These are phyloP conservation scores for Clitopilus passeckerianus DNA, from an alignment of 768 basidiomycete species.

Conservation along the genomic window DNA sequence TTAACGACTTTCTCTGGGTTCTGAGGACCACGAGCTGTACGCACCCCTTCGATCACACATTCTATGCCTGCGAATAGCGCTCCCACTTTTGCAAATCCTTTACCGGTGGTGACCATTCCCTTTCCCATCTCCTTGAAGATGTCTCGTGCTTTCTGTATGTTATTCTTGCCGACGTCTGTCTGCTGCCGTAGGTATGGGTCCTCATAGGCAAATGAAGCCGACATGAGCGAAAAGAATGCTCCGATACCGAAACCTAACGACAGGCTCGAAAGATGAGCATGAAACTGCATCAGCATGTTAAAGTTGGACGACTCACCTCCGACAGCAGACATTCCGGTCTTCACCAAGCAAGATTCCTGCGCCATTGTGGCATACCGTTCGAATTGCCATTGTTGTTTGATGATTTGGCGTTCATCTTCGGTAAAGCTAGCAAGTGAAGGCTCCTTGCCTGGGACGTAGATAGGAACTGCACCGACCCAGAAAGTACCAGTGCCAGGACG, in stretches of 20 bases:
- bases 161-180: conserved; percentile 49
- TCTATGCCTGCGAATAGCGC: conserved; percentile 93
- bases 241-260: conserved; percentile 81
- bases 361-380: conserved; percentile 63
- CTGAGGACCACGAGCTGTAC: conserved; percentile 24
- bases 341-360: conserved; percentile 84
- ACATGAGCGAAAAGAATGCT: conserved; percentile 96
- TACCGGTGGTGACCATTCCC: conserved; percentile 87
- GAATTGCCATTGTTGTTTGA: conserved; percentile 72
- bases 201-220: conserved; percentile 90
- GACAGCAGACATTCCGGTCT: conserved; percentile 76
- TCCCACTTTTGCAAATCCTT: conserved; percentile 92
- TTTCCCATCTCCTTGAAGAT: conserved; percentile 94
- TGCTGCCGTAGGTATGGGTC: conserved; percentile 78
- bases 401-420: conserved; percentile 69
- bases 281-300: conserved; percentile 9
- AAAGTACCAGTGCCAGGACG: conserved; percentile 7
- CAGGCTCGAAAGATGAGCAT: conserved; percentile 1
- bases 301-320: conserved; percentile 54
- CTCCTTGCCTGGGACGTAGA: conserved; percentile 83
- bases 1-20: background rate
- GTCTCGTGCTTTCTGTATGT: conserved; percentile 74
- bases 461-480: conserved; percentile 53
- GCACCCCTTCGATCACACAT: conserved; percentile 89
- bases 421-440: conserved; percentile 81